Evolutionary conservation across 768 basidiomycete species (phyloP).

Genomic region (Trametes cubensis): DNA sequence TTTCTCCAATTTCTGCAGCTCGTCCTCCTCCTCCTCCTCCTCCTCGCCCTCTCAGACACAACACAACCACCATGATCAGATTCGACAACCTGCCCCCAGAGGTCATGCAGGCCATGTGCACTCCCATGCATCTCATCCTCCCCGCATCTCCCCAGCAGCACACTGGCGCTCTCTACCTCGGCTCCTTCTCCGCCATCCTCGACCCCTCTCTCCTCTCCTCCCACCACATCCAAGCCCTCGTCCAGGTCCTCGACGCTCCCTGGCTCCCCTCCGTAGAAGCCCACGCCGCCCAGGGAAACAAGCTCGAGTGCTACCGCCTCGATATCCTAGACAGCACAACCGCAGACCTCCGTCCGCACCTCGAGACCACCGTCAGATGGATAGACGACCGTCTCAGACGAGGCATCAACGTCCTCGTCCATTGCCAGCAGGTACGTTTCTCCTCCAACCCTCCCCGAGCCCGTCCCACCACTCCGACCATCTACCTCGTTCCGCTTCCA

Average conservation of each 20-base stretch:
- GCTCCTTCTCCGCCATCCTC: constrained; percentile 62
- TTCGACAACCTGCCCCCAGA: constrained; percentile 76
- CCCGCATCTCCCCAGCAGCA: constrained; percentile 31
- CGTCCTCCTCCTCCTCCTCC: neutral
- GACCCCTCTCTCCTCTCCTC: constrained; percentile 54
- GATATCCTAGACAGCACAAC: constrained; percentile 64
- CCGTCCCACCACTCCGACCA: neutral
- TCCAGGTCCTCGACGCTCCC: constrained; percentile 67
- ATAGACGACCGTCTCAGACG: constrained; percentile 63
- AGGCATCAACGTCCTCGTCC: constrained; percentile 72
- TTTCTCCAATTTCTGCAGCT: neutral
- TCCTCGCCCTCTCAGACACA: neutral
- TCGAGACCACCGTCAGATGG: constrained; percentile 67
- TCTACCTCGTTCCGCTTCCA: neutral
- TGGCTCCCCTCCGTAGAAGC: constrained; percentile 52
- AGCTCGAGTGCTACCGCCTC: constrained; percentile 59
- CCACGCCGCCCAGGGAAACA: constrained; percentile 35
- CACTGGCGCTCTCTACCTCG: constrained; percentile 67
- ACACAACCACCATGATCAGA: constrained; percentile 60
- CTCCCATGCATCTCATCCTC: constrained; percentile 80
- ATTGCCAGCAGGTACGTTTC: constrained; percentile 74
- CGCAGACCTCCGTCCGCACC: constrained; percentile 66
- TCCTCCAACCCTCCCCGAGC: neutral
- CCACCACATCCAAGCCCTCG: constrained; percentile 58
- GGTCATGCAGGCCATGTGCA: constrained; percentile 83